Evolutionary conservation across 768 basidiomycete genomes (phyloP).

Genomic region (Hebeloma cylindrosporum): DNA sequence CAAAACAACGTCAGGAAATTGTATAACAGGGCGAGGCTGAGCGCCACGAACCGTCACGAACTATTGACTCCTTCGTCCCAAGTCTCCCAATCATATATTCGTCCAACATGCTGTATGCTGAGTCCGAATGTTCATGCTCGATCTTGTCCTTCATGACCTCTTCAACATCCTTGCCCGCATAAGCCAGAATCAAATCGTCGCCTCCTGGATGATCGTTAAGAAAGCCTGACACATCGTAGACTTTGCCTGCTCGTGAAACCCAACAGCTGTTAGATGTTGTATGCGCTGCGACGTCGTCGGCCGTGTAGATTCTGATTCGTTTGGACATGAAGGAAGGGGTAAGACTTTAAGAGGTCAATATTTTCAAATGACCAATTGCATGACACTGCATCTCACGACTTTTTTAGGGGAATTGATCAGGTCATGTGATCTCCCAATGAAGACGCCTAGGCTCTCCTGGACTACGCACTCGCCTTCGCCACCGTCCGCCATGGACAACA

Average conservation of each 20-base stretch:
- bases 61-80: conserved; percentile 70
- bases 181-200: conserved; percentile 82
- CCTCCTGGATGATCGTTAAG: conserved; percentile 91
- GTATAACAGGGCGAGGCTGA: conserved; percentile 3
- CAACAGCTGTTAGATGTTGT: conserved; percentile 66
- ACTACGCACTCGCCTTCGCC: no score
- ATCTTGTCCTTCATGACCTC: conserved; percentile 74
- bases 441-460: background rate
- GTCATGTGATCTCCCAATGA: conserved; percentile 7
- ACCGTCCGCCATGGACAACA: no score
- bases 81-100: conserved; percentile 86
- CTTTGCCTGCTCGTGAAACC: conserved; percentile 76
- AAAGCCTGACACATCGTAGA: conserved; percentile 89
- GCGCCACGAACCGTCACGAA: conserved; percentile 70
- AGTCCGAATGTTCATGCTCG: conserved; percentile 88
- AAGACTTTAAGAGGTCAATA: background rate
- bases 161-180: conserved; percentile 84
- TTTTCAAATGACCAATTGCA: background rate
- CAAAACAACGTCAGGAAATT: background rate
- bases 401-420: no score
- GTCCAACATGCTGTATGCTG: conserved; percentile 89
- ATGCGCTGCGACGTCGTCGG: conserved; percentile 73
- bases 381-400: conserved; percentile 22
- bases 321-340: conserved; percentile 50
- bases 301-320: conserved; percentile 70